These are phyloP conservation scores for Arabis hirsuta DNA, from an alignment of 345 rosid species.

Conservation along the genomic window DNA sequence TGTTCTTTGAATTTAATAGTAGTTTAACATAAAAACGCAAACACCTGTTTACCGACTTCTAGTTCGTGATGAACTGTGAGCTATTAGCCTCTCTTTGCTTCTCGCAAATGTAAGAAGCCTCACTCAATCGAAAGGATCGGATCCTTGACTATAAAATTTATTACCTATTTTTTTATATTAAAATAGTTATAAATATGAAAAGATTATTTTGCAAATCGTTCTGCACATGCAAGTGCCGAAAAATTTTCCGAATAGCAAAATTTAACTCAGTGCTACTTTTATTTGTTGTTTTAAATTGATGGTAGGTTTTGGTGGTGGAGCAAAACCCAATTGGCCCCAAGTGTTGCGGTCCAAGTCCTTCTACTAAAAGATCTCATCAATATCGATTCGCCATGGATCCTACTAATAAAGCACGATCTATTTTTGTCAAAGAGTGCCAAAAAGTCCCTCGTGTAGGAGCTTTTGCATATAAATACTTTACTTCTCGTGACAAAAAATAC, in stretches of 20 bases:
- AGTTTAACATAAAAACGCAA: no score
- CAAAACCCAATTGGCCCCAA: slow-evolving; percentile 9
- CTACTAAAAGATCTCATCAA: slow-evolving; percentile 25
- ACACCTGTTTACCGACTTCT: no score
- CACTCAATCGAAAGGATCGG: no score
- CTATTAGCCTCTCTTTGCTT: no score
- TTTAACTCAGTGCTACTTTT: not conserved
- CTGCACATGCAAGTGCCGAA: no score
- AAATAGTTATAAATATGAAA: no score
- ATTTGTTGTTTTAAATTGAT: not conserved
- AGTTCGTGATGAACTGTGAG: no score
- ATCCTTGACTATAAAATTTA: no score
- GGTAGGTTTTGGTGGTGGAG: slow-evolving; percentile 29
- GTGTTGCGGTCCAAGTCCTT: slow-evolving; percentile 7
- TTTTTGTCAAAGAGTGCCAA: slow-evolving; percentile 36
- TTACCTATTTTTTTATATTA: no score
- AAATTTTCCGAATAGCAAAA: not conserved
- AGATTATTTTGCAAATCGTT: no score
- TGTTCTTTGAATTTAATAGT: no score
- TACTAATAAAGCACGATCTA: slow-evolving; percentile 23
- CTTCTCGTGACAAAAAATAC: slow-evolving; percentile 42
- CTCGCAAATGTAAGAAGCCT: no score
- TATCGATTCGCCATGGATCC: slow-evolving; percentile 32
- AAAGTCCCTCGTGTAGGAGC: slow-evolving; percentile 41
- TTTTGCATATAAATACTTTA: slow-evolving; percentile 34